Percentiles rank a stretch among this genome's conserved stretches.
These are phyloP conservation scores for Blumeria graminis DNA, from an alignment of 2,329 filamentous ascomycete genomes.

Conservation along the genomic window DNA sequence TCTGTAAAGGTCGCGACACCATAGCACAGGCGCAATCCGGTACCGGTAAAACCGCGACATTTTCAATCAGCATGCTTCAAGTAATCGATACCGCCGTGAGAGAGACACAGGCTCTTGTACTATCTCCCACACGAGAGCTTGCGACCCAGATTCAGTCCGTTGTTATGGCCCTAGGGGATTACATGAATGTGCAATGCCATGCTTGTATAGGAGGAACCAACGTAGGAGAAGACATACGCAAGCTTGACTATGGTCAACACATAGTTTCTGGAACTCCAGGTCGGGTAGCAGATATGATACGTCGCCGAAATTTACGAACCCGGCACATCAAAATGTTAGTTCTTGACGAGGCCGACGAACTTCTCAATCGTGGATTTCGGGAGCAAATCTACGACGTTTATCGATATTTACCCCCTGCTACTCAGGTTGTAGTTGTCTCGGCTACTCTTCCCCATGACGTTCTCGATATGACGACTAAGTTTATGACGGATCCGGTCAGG, in stretches of 20 bases:
- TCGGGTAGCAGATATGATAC: constrained; percentile 71
- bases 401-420: constrained; percentile 84
- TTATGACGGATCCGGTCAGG: constrained; percentile 95
- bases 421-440: constrained; percentile 93
- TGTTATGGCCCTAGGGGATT: constrained; percentile 98
- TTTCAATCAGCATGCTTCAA: constrained; percentile 88
- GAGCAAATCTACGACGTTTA: constrained; percentile 99
- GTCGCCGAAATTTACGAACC: constrained; percentile 46
- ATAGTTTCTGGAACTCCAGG: constrained; percentile 96
- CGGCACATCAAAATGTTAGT: constrained; percentile 60
- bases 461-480: constrained; percentile 97
- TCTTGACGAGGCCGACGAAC: constrained; percentile 52
- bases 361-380: constrained; percentile 81
- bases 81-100: constrained; percentile 84
- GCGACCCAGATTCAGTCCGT: constrained; percentile 97
- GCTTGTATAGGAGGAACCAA: constrained; percentile 97
- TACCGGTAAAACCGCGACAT: constrained; percentile 90
- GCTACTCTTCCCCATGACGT: constrained; percentile 95
- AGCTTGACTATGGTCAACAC: constrained; percentile 92
- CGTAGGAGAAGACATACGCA: constrained; percentile 90
- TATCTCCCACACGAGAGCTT: constrained; percentile 88
- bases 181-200: constrained; percentile 99
- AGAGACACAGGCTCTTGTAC: constrained; percentile 81
- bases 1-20: constrained; percentile 96
- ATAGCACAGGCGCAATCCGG: constrained; percentile 96